A percentile compares a stretch with the other conserved stretches of the same genome.
These are phyloP conservation scores for Trichophyton equinum DNA, from an alignment of 2,329 filamentous ascomycete species.

Conservation along the genomic window DNA sequence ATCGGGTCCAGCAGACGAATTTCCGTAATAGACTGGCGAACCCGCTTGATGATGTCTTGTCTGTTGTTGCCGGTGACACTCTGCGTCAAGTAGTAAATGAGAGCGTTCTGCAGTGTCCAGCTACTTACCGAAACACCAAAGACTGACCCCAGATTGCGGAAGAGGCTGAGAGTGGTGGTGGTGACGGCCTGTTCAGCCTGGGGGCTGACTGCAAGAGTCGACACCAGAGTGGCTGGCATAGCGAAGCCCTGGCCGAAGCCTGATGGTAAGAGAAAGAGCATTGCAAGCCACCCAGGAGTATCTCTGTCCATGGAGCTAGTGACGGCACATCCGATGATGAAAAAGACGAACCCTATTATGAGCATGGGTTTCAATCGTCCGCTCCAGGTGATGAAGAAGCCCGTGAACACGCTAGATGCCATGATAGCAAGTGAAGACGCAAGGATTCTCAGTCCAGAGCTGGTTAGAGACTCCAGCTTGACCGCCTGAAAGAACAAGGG, in stretches of 20 bases:
- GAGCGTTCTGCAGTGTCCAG: slow-evolving; percentile 59
- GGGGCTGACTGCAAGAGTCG: slow-evolving; percentile 46
- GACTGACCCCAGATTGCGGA: slow-evolving; percentile 58
- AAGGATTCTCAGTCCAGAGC: slow-evolving; percentile 59
- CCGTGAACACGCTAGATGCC: slow-evolving; percentile 43
- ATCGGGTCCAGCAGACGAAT: slow-evolving; percentile 35
- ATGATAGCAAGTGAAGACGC: slow-evolving; percentile 49
- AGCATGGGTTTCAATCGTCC: slow-evolving; percentile 49
- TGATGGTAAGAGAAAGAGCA: slow-evolving; percentile 45
- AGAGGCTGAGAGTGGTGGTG: slow-evolving; percentile 58
- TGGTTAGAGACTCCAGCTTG: slow-evolving; percentile 54
- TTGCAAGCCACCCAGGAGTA: slow-evolving; percentile 42
- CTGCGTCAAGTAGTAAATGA: slow-evolving; percentile 46
- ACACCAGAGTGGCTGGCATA: slow-evolving; percentile 53
- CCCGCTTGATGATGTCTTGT: slow-evolving; percentile 38
- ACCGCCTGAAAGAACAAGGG: slow-evolving; percentile 69
- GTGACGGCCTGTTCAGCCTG: slow-evolving; percentile 55
- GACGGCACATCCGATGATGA: slow-evolving; percentile 40
- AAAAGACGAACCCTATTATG: slow-evolving; percentile 37
- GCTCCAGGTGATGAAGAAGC: slow-evolving; percentile 50
- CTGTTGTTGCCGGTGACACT: slow-evolving; percentile 50
- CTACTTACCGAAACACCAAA: slow-evolving; percentile 61
- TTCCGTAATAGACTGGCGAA: slow-evolving; percentile 39
- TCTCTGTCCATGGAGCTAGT: slow-evolving; percentile 40
- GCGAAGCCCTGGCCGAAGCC: slow-evolving; percentile 51